Base-by-base conservation (phyloP, 129 eudicot genomes). In the Artemisia annua region DNA sequence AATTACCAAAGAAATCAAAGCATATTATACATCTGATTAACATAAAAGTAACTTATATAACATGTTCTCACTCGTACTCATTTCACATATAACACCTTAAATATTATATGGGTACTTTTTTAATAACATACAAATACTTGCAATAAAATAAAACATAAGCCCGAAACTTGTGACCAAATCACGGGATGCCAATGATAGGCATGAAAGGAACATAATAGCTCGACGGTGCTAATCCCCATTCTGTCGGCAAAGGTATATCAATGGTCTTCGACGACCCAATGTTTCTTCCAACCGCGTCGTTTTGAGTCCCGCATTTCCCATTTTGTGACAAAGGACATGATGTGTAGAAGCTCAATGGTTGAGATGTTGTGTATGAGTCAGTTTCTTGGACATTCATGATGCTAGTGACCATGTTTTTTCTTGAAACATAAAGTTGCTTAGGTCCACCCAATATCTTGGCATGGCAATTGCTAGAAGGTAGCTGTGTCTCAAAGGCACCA, bases 101-200 rank as follows among this genome's bases (percentile, higher is more conserved):
- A 39, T 39, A 39, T 39, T 39, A 39, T 39, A 39, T 39, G 11
- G 11, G 46, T 39, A 39, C 46, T 7, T 39, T 39, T 8, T 35
- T 35, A 7, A 35, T 7, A 49, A 32, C 70, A 59, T 11, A 60
- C 62, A 69, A 30, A 69, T n/a, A 69, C 0, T 35, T 9, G 9
- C 14, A 26, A 60, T 11, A 60, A 4, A 15, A 9, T 60, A 32
- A 69, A 61, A 71, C 73, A 71, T 30, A 55, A 16, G 22, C 4
- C 57, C 17, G 17, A 63, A 26, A 39, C 10, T 54, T 14, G 63
- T 16, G 22, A 79, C 16, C 51, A 14, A 58, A 20, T 81, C 69
- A 91, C 11, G 98, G 98, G 17, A 92, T 87, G 15, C 98, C 98
- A 2, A 92, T 92, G 60, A 92, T 92, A 61, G 98, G 98, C 48